Evolutionary conservation across 352 stramenopile genomes (phyloP).

Genomic region (Pythium monospermum): DNA sequence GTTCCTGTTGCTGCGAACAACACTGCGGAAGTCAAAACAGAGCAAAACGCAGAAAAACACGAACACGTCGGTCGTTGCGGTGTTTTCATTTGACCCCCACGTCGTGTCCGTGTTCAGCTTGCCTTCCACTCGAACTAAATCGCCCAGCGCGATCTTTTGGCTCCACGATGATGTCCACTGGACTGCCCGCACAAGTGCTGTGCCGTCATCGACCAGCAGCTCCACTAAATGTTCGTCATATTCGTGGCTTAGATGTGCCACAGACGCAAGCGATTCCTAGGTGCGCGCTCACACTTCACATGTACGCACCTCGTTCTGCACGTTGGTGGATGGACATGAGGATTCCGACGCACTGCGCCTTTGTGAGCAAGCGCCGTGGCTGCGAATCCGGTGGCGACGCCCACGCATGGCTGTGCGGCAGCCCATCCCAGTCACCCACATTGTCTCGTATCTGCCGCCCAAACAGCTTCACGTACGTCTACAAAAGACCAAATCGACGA

Average conservation of each 20-base stretch:
- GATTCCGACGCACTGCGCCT: constrained; percentile 57
- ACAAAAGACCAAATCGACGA: not conserved
- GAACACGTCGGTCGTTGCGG: not conserved
- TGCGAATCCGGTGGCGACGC: constrained; percentile 12
- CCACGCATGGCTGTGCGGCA: constrained; percentile 61
- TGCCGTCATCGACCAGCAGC: constrained; percentile 69
- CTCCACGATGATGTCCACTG: constrained; percentile 31
- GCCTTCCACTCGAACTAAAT: constrained; percentile 68
- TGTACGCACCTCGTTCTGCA: constrained; percentile 39
- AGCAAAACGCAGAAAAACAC: no score
- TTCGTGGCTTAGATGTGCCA: not conserved
- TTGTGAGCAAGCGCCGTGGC: constrained; percentile 45
- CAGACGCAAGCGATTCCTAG: not conserved
- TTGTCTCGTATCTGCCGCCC: constrained; percentile 35
- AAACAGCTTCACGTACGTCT: constrained; percentile 72
- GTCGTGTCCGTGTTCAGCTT: constrained; percentile 65
- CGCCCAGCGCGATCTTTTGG: constrained; percentile 32
- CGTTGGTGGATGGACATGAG: constrained; percentile 54
- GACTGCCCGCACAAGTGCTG: constrained; percentile 52
- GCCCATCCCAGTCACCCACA: constrained; percentile 37
- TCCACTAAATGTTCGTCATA: constrained; percentile 38
- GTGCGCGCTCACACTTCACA: no score
- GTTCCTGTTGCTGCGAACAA: no score
- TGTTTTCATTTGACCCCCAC: constrained; percentile 19
- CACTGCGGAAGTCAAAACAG: no score